Conservation (phyloP, 371 early-diverging fungal species). For the Coemansia sp. region DNA sequence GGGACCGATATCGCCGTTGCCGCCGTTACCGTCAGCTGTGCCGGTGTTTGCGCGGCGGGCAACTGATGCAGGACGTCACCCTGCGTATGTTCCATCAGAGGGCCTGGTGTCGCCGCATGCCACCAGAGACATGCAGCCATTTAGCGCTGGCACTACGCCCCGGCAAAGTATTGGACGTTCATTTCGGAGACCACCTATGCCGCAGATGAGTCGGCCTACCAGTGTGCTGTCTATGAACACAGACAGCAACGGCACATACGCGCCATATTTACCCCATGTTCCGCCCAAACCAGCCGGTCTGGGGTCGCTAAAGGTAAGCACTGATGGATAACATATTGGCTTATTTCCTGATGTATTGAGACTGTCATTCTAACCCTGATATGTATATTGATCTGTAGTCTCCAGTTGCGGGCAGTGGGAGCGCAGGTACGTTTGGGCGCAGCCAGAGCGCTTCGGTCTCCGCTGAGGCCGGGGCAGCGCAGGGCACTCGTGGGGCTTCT, state of each 20-base stretch:
- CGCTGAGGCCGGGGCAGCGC: background rate
- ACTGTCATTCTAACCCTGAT: background rate
- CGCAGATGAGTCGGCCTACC: slow-evolving; percentile 6
- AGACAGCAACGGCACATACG: background rate
- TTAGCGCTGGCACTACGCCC: background rate
- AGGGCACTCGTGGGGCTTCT: background rate
- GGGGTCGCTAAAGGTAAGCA: slow-evolving; percentile 21
- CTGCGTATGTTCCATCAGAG: background rate
- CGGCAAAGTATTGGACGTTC: background rate
- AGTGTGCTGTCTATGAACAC: slow-evolving; percentile 6
- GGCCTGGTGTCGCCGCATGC: background rate
- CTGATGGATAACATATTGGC: too few relatives aligned
- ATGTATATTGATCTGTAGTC: background rate
- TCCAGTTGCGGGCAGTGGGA: background rate
- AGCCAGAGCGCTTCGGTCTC: slow-evolving; percentile 8
- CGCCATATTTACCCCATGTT: background rate
- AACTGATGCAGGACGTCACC: slow-evolving; percentile 5
- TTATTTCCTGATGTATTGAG: too few relatives aligned
- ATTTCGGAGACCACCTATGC: slow-evolving; percentile 9
- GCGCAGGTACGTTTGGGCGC: slow-evolving; percentile 7
- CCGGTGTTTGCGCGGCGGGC: slow-evolving; percentile 8
- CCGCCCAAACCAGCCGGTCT: slow-evolving; percentile 41
- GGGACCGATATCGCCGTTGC: slow-evolving; percentile 20
- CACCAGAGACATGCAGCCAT: background rate
- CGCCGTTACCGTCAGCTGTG: slow-evolving; percentile 20